A percentile compares a stretch with the other conserved stretches of the same genome.
These are phyloP conservation scores for Colletotrichum costaricense DNA, from an alignment of 2,329 filamentous ascomycete genomes.

Conservation along the genomic window DNA sequence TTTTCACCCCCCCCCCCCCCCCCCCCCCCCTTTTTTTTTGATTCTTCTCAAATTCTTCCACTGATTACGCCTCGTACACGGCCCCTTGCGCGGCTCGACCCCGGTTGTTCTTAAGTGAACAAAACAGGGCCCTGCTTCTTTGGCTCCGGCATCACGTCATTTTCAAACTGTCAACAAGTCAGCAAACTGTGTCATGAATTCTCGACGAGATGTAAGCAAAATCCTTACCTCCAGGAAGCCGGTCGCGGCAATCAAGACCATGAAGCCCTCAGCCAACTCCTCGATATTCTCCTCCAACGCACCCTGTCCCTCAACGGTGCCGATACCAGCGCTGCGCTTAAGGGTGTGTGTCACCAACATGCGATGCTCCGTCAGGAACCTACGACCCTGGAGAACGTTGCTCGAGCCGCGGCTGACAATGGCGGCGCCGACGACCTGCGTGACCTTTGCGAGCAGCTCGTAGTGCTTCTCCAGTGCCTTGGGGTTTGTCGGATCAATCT, in stretches of 20 bases:
- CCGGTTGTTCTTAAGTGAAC: constrained; percentile 50
- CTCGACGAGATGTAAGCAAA: background rate
- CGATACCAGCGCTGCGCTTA: constrained; percentile 87
- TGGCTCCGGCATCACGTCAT: constrained; percentile 48
- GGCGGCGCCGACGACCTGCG: constrained; percentile 84
- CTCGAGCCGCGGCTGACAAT: constrained; percentile 85
- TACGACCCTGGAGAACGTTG: constrained; percentile 82
- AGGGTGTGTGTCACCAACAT: constrained; percentile 88
- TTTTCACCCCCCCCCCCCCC: background rate
- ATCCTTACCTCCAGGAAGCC: constrained; percentile 83
- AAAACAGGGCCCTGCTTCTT: constrained; percentile 47
- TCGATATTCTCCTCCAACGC: constrained; percentile 71
- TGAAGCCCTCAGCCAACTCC: constrained; percentile 86
- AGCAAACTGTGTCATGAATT: constrained; percentile 12
- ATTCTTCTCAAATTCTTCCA: background rate
- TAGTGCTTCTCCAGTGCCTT: constrained; percentile 85
- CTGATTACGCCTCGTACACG: background rate
- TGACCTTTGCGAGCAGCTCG: constrained; percentile 80
- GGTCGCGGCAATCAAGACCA: constrained; percentile 84
- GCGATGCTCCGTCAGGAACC: constrained; percentile 85
- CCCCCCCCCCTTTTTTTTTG: background rate
- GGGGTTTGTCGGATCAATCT: constrained; percentile 78
- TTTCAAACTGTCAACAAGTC: constrained; percentile 50
- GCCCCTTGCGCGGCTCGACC: background rate
- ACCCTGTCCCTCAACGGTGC: constrained; percentile 54